Evolutionary conservation across 352 stramenopile genomes (phyloP), one percentile per base, ranked within the genome.

Genomic region (Plasmopara halstedii): DNA sequence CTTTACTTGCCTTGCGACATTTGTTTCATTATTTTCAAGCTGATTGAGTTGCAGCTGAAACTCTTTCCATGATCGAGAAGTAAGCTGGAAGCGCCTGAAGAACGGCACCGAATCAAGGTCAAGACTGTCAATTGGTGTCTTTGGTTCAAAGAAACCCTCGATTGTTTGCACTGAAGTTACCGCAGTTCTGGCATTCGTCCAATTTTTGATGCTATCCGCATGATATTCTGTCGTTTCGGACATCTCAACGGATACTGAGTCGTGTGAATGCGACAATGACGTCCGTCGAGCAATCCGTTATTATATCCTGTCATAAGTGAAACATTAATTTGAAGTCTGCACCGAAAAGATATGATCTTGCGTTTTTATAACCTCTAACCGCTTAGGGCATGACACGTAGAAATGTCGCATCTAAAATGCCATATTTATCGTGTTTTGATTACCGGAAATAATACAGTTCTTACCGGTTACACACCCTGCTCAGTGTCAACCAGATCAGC

Each of bases 1-100:
- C 56, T 87, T 90, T 44, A 85, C 41, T 19, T 61, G 51, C 21
- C 49, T 56, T 25, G 37, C 34, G n/a, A n/a, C n/a, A 15, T 20
- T 19, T 20, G 23, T 29, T 9, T 62, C 43, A 14, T n/a, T 36
- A 33, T 55, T 62, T 27, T 59, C 42, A 14, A 61, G 42, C 15
- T 64, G 47, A 10, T 29, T 31, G 13, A 69, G 18, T 45, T 55
- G 47, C 22, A 26, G 34, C 23, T 59, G 53, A 35, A 66, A 61
- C 15, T 46, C 51, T 27, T 46, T 37, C 65, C 62, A 77, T 18
- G 50, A 59, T 13, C 41, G 21, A 19, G 51, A 33, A 32, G 49
- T 49, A 17, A 75, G 53, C 50, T 50, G 27, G 23, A 64, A 74
- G 7, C 64, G 54, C 48, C 56, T 58, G 55, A 74, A 70, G 26